Conservation (phyloP, 768 basidiomycete genomes). For the Pisolithus albus region DNA sequence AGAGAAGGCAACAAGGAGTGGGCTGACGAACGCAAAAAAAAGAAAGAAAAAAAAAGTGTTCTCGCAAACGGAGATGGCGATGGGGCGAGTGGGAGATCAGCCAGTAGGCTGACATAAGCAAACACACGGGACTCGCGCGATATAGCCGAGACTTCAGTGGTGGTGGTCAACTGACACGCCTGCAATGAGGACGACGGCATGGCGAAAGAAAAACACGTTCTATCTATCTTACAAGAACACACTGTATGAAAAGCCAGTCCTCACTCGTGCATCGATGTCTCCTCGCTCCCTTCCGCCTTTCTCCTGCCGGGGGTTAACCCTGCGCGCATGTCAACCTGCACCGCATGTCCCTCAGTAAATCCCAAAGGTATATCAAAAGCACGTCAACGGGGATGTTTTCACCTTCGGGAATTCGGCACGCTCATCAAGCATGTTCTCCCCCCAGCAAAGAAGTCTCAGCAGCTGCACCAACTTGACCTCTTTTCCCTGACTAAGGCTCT, state of each 20-base stretch:
- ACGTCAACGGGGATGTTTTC: constrained; percentile 16
- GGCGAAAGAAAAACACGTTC: not conserved
- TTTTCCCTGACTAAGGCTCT: constrained; percentile 85
- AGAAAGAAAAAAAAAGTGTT: too few species aligned
- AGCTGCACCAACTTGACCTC: constrained; percentile 85
- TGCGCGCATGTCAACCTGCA: constrained; percentile 27
- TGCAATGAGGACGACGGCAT: not conserved
- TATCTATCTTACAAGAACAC: constrained; percentile 2
- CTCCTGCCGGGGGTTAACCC: constrained; percentile 10
- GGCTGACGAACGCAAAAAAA: not conserved
- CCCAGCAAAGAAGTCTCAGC: constrained; percentile 83
- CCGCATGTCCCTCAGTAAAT: constrained; percentile 16
- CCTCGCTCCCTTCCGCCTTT: constrained; percentile 10
- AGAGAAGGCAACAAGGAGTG: not conserved
- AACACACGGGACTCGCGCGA: not conserved
- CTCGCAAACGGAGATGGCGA: not conserved
- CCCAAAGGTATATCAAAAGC: constrained; percentile 13
- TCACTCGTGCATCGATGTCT: constrained; percentile 19
- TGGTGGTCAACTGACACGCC: not conserved
- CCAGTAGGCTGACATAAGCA: not conserved
- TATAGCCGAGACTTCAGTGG: too few species aligned
- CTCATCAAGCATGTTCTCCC: constrained; percentile 71
- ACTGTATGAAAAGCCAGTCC: not conserved
- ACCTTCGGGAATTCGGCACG: constrained; percentile 78
- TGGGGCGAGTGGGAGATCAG: too few species aligned